These are phyloP conservation scores for Globisporangium echinulatum DNA, from an alignment of 352 stramenopile genomes.

Conservation along the genomic window DNA sequence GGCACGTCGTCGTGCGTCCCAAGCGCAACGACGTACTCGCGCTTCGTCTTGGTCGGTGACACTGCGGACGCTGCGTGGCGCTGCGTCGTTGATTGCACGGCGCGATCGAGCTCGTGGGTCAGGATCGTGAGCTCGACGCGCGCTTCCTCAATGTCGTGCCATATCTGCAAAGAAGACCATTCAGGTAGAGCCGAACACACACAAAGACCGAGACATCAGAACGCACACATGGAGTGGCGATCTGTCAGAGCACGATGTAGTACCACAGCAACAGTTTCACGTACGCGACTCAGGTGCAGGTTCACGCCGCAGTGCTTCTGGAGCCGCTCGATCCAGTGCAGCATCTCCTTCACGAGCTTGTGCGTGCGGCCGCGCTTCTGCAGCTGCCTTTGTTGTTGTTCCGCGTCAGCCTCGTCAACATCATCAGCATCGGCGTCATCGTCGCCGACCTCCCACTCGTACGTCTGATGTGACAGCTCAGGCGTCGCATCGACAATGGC, in stretches of 20 bases:
- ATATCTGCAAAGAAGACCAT: slow-evolving; percentile 32
- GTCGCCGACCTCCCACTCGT: slow-evolving; percentile 32
- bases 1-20: slow-evolving; percentile 52
- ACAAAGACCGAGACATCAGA: neutral
- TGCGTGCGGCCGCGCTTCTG: slow-evolving; percentile 20
- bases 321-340: slow-evolving; percentile 74
- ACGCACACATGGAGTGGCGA: too few relatives aligned
- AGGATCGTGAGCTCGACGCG: slow-evolving; percentile 72
- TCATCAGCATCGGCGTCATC: slow-evolving; percentile 7
- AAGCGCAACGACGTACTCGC: slow-evolving; percentile 54
- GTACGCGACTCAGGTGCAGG: slow-evolving; percentile 62
- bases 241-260: neutral
- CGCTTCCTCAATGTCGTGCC: slow-evolving; percentile 71
- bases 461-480: slow-evolving; percentile 50
- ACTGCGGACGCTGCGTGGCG: slow-evolving; percentile 1
- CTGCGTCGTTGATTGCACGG: slow-evolving; percentile 25
- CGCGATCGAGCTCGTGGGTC: slow-evolving; percentile 53
- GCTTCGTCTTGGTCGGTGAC: slow-evolving; percentile 31
- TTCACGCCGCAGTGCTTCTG: slow-evolving; percentile 78
- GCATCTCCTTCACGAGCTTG: slow-evolving; percentile 58
- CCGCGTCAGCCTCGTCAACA: neutral
- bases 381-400: neutral
- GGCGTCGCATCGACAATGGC: slow-evolving; percentile 49
- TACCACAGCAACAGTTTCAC: neutral
- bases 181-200: neutral